These are phyloP conservation scores for Glycyrrhiza uralensis DNA, from an alignment of 306 rosid species.

Conservation along the genomic window DNA sequence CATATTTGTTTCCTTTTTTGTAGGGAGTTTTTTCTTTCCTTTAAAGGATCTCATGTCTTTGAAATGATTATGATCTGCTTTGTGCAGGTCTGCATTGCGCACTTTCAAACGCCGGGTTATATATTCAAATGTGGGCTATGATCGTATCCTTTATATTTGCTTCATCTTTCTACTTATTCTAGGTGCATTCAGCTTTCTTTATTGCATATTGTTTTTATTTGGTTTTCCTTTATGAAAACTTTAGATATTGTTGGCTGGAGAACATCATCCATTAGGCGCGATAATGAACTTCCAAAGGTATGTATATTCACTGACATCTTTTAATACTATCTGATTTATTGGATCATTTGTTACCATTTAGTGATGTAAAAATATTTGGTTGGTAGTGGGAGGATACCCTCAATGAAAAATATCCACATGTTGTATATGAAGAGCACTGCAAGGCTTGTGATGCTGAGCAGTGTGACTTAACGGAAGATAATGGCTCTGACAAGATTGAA, in stretches of 20 bases:
- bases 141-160: conserved; percentile 65
- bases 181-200: background rate
- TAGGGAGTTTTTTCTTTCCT: background rate
- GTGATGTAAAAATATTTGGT: conserved; percentile 21
- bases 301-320: conserved; percentile 40
- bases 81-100: conserved; percentile 84
- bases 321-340: conserved; percentile 12
- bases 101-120: conserved; percentile 66
- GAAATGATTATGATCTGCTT: conserved; percentile 20
- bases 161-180: background rate
- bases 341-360: conserved; percentile 1
- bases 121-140: conserved; percentile 87
- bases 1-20: background rate
- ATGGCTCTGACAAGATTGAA: conserved; percentile 67
- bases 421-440: conserved; percentile 90
- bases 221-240: conserved; percentile 41
- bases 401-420: conserved; percentile 87
- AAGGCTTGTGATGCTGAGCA: conserved; percentile 75
- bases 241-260: conserved; percentile 98
- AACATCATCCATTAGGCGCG: conserved; percentile 83
- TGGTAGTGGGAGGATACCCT: conserved; percentile 75
- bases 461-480: conserved; percentile 41
- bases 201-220: conserved; percentile 1
- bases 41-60: background rate
- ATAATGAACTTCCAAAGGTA: conserved; percentile 88